These are phyloP conservation scores for Pleurotus platypus DNA, from an alignment of 768 basidiomycete genomes.

Conservation along the genomic window DNA sequence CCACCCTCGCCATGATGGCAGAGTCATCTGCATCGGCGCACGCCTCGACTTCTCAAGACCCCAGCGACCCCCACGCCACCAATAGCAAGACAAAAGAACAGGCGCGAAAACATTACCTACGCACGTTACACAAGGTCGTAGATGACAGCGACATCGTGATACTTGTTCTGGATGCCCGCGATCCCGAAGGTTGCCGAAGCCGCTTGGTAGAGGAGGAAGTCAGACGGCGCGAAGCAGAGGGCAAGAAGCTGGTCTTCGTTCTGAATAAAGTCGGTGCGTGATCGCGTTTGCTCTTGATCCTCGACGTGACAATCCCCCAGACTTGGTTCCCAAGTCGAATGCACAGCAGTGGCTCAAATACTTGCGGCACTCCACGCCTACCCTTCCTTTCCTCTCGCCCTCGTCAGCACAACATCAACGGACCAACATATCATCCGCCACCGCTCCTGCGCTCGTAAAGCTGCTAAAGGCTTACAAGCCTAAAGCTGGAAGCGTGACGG, in stretches of 20 bases:
- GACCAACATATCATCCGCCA: slow-evolving; percentile 74
- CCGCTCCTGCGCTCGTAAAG: slow-evolving; percentile 73
- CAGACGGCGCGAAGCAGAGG: slow-evolving; percentile 75
- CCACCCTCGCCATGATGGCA: slow-evolving; percentile 55
- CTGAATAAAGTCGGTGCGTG: slow-evolving; percentile 92
- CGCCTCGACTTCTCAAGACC: slow-evolving; percentile 11
- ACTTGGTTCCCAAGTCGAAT: slow-evolving; percentile 85
- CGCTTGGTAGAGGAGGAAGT: slow-evolving; percentile 94
- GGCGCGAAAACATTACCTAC: slow-evolving; percentile 68
- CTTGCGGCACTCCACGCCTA: slow-evolving; percentile 89
- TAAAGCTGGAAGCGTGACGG: slow-evolving; percentile 68
- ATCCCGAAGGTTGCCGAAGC: slow-evolving; percentile 93
- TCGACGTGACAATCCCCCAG: slow-evolving; percentile 32
- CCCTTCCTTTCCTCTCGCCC: slow-evolving; percentile 84
- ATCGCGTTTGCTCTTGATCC: slow-evolving; percentile 8
- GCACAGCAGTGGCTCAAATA: slow-evolving; percentile 88
- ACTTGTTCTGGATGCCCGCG: slow-evolving; percentile 88
- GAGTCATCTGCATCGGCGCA: slow-evolving; percentile 21
- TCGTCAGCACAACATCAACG: slow-evolving; percentile 77
- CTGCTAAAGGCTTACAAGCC: slow-evolving; percentile 84
- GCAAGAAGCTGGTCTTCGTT: slow-evolving; percentile 90
- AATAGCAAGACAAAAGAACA: slow-evolving; percentile 62
- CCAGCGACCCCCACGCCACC: slow-evolving; percentile 20
- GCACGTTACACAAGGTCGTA: slow-evolving; percentile 85
- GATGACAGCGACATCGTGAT: slow-evolving; percentile 91